phyloP scores from a whole-genome alignment of 371 early-diverging fungal species.

The Mortierella sp. region DNA sequence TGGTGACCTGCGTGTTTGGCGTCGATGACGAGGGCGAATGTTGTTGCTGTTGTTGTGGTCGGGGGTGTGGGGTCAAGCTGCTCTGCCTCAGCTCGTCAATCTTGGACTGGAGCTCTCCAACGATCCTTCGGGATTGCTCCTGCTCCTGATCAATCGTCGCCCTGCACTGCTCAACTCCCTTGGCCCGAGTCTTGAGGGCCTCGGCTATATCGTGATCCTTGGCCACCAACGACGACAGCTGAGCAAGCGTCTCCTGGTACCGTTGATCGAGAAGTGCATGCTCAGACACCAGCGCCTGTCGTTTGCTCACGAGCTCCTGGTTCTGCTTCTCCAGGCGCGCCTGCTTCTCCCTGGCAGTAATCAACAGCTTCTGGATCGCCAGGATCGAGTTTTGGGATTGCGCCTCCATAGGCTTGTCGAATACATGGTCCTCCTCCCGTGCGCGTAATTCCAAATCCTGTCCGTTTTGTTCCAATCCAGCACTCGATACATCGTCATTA shows the following conservation, averaged over 20 bases:
- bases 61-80: not conserved
- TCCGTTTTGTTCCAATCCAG: not conserved
- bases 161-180: conserved; percentile 21
- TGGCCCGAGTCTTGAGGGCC: conserved; percentile 26
- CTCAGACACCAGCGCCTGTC: conserved; percentile 24
- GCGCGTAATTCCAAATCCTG: not conserved
- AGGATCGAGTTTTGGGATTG: conserved; percentile 32
- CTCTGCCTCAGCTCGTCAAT: conserved; percentile 23
- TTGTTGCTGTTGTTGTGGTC: not conserved
- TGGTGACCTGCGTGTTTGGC: no score
- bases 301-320: conserved; percentile 12
- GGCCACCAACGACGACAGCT: conserved; percentile 18
- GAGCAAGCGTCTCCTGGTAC: conserved; percentile 11
- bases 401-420: conserved; percentile 42
- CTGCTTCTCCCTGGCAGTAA: conserved; percentile 21
- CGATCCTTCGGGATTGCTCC: conserved; percentile 7
- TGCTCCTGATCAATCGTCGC: conserved; percentile 37
- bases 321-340: conserved; percentile 26
- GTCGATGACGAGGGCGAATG: not conserved
- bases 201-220: conserved; percentile 18
- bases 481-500: not conserved
- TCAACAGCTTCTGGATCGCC: conserved; percentile 23
- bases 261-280: conserved; percentile 9
- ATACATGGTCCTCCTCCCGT: not conserved
- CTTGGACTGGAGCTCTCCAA: conserved; percentile 29